A percentile compares a stretch with the other conserved stretches of the same genome.
Evolutionary conservation across 1,284 basidiomycete genomes (phyloP).

Genomic region (Tilletia walkeri): DNA sequence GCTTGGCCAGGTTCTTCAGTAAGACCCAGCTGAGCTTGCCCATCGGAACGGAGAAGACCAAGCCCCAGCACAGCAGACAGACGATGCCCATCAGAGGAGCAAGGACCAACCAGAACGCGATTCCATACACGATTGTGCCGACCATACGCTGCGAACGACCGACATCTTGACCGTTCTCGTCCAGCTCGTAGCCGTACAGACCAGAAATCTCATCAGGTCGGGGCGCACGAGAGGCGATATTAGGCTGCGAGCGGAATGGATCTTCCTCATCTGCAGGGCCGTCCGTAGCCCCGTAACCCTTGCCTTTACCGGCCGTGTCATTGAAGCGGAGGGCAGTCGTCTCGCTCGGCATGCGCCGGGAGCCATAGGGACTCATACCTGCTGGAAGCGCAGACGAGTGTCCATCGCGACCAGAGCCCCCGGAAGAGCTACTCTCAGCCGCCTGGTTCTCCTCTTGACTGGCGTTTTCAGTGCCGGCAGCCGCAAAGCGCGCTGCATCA

Average conservation of each 20-base stretch:
- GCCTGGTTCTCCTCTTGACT: slow-evolving; percentile 12
- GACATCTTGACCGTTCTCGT: slow-evolving; percentile 44
- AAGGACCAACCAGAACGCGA: slow-evolving; percentile 80
- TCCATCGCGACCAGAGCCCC: slow-evolving; percentile 8
- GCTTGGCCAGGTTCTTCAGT: slow-evolving; percentile 75
- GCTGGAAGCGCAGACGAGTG: background rate
- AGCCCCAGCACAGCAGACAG: slow-evolving; percentile 81
- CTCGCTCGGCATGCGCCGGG: slow-evolving; percentile 15
- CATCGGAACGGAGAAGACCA: slow-evolving; percentile 95
- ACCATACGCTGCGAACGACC: slow-evolving; percentile 32
- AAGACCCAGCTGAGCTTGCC: slow-evolving; percentile 93
- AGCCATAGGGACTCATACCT: slow-evolving; percentile 16
- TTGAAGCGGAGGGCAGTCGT: slow-evolving; percentile 3
- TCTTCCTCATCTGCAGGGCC: slow-evolving; percentile 26
- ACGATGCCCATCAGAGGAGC: slow-evolving; percentile 72
- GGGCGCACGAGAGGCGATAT: slow-evolving; percentile 17
- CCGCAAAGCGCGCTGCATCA: background rate
- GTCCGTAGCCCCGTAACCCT: slow-evolving; percentile 25
- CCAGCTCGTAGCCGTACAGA: slow-evolving; percentile 50
- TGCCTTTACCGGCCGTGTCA: slow-evolving; percentile 27
- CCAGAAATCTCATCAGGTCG: slow-evolving; percentile 15
- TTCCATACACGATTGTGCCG: slow-evolving; percentile 47
- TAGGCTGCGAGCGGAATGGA: slow-evolving; percentile 15
- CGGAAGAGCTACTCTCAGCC: slow-evolving; percentile 20
- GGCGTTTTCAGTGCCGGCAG: background rate